Percentiles rank a stretch among this genome's conserved stretches.
These are phyloP conservation scores for Botrytis byssoidea DNA, from an alignment of 2,329 filamentous ascomycete species.

Conservation along the genomic window DNA sequence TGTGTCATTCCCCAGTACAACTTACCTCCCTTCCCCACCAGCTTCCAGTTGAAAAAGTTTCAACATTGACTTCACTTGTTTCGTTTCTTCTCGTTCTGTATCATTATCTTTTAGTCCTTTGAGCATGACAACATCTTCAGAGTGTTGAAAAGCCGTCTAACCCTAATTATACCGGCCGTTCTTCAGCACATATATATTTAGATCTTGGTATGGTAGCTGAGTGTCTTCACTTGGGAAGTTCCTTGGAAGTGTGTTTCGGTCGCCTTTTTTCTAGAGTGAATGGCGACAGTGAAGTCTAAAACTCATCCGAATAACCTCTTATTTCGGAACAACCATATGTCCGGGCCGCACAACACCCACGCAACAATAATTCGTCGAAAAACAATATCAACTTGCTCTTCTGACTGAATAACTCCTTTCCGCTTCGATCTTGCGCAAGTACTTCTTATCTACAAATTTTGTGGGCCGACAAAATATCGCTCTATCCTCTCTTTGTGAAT, in stretches of 20 bases:
- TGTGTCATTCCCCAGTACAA: constrained; percentile 4
- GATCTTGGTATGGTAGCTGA: neutral
- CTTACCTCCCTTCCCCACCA: neutral
- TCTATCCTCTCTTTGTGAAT: neutral
- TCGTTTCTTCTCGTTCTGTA: neutral
- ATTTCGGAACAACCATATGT: constrained; percentile 5
- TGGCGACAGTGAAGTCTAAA: constrained; percentile 9
- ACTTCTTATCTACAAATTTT: neutral
- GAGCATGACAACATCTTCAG: neutral
- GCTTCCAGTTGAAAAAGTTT: neutral
- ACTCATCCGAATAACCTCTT: constrained; percentile 7
- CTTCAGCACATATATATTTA: neutral
- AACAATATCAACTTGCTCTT: neutral
- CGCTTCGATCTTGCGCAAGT: neutral
- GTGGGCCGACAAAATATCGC: neutral
- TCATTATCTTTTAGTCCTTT: neutral
- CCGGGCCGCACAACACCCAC: neutral
- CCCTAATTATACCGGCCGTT: neutral
- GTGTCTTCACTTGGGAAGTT: neutral
- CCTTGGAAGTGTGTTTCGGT: neutral
- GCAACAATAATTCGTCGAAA: neutral
- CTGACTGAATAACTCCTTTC: neutral
- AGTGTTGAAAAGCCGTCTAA: neutral
- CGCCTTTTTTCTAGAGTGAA: constrained; percentile 3
- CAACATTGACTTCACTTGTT: neutral